Base-by-base conservation (phyloP, 1,284 basidiomycete species). In the Hemileia vastatrix region DNA sequence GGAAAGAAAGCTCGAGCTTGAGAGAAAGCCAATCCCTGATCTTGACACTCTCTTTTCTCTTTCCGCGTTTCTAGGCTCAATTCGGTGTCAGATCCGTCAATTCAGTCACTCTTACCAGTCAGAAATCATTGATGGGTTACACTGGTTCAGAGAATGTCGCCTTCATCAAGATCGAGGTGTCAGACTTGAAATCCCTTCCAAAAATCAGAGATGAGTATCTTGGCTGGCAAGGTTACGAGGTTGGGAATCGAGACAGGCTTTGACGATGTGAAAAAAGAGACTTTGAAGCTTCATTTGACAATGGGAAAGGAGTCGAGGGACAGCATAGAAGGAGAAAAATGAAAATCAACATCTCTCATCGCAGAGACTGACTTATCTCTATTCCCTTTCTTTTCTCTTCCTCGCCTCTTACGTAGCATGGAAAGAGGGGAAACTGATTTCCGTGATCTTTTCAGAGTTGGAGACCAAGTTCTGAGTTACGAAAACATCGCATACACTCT, bases 401-500 rank as follows among this genome's bases (percentile, higher is more conserved):
- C 24, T 27, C 36, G 18, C 18, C 13, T 53, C 11, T 33, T 49
- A 66, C 65, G 73, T 24, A 56, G 68, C 27, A 68, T 74, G 24
- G 73, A 75, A 64, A 67, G 73, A 18, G 73, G 73, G 23, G 73
- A 75, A 57, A 63, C 74, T 19, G 58, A 64, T 40, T 75, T 74
- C 61, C 67, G 72, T 19, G 72, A 75, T 56, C 52, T 75, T 36
- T 70, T 73, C 54, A 69, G 67, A 4, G 43, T 70, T 4, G 73
- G 73, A 6, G 72, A n/a, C n/a, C n/a, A n/a, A n/a, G n/a, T n/a
- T n/a, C n/a, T n/a, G n/a, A n/a, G n/a, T n/a, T n/a, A n/a, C 61
- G 73, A 75, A 50, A 74, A 75, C 57, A 71, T 75, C 57, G 71
- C 71, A 3, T 75, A 74, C 57, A 68, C 72, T 0, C 55, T 75